Conservation (phyloP, 306 rosid genomes). For the Castanea crenata region DNA sequence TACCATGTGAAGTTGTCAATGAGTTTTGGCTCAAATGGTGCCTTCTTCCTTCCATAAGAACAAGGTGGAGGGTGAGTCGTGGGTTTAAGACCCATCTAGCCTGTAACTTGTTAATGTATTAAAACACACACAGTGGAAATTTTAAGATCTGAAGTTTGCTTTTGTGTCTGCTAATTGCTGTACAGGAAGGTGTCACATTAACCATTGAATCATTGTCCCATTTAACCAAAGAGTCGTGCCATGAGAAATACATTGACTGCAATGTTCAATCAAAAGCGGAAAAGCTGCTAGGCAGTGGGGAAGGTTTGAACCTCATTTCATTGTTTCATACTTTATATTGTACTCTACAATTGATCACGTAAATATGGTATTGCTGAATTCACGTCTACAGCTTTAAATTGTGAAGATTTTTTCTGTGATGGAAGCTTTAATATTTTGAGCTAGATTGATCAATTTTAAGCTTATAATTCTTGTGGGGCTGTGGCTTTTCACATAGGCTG, state of each 20-base stretch:
- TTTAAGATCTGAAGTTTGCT: not conserved
- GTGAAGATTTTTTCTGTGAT: not conserved
- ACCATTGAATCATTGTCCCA: conserved; percentile 69
- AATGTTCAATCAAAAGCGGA: conserved; percentile 64
- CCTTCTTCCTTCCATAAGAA: not conserved
- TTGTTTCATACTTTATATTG: conserved; percentile 20
- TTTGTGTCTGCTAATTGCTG: conserved; percentile 21
- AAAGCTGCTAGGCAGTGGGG: conserved; percentile 77
- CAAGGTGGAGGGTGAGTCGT: not conserved
- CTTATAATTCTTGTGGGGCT: conserved; percentile 7
- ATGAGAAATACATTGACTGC: conserved; percentile 34
- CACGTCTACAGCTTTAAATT: conserved; percentile 5
- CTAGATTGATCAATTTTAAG: conserved; percentile 1
- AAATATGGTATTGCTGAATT: not conserved
- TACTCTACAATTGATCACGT: conserved; percentile 1
- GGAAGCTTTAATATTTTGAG: conserved; percentile 11
- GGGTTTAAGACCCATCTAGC: not conserved
- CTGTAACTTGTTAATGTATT: not conserved
- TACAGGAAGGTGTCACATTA: conserved; percentile 71
- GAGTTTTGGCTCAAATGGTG: not conserved
- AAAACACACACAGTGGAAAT: not conserved
- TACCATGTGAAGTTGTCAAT: not conserved
- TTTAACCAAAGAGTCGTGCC: conserved; percentile 51
- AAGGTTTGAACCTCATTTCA: conserved; percentile 47
- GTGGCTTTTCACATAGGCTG: conserved; percentile 15